Evolutionary conservation across 2,329 filamentous ascomycete species (phyloP).

Genomic region (Penicillium sp.): DNA sequence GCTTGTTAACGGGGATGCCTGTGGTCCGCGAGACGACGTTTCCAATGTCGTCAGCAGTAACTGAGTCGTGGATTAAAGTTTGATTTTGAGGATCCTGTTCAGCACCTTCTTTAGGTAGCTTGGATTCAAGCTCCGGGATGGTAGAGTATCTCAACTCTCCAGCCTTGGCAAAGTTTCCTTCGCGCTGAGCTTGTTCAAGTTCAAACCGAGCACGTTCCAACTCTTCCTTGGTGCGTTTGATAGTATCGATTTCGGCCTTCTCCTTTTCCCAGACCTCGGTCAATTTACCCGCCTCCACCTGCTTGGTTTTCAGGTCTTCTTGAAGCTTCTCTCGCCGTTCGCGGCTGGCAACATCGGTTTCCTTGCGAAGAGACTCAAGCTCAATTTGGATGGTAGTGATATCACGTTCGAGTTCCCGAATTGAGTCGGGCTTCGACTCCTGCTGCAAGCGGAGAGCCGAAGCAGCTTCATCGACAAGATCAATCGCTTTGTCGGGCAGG

Average conservation of each 20-base stretch:
- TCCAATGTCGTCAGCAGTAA: slow-evolving; percentile 93
- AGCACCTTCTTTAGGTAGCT: slow-evolving; percentile 70
- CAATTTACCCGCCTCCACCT: slow-evolving; percentile 71
- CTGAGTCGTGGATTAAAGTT: slow-evolving; percentile 82
- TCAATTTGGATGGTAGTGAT: slow-evolving; percentile 99
- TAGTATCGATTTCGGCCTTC: slow-evolving; percentile 74
- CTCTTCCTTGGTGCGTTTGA: slow-evolving; percentile 85
- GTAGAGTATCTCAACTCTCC: slow-evolving; percentile 84
- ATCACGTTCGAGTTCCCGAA: slow-evolving; percentile 85
- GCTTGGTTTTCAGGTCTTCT: slow-evolving; percentile 68
- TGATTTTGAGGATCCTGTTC: slow-evolving; percentile 49
- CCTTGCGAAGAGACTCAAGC: slow-evolving; percentile 87
- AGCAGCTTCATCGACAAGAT: slow-evolving; percentile 92
- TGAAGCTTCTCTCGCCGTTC: slow-evolving; percentile 87
- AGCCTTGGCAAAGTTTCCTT: slow-evolving; percentile 86
- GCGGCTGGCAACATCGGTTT: slow-evolving; percentile 83
- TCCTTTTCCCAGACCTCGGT: slow-evolving; percentile 89
- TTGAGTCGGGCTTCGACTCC: slow-evolving; percentile 93
- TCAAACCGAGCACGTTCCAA: slow-evolving; percentile 82
- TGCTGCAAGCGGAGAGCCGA: slow-evolving; percentile 87
- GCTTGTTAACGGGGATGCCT: slow-evolving; percentile 86
- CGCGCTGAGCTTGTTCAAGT: slow-evolving; percentile 80
- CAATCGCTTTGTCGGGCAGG: slow-evolving; percentile 94
- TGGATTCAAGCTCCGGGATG: slow-evolving; percentile 77
- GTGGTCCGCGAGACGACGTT: slow-evolving; percentile 86